These are phyloP conservation scores for Quambalaria eucalypti DNA, from an alignment of 1,284 basidiomycete species.

Conservation along the genomic window DNA sequence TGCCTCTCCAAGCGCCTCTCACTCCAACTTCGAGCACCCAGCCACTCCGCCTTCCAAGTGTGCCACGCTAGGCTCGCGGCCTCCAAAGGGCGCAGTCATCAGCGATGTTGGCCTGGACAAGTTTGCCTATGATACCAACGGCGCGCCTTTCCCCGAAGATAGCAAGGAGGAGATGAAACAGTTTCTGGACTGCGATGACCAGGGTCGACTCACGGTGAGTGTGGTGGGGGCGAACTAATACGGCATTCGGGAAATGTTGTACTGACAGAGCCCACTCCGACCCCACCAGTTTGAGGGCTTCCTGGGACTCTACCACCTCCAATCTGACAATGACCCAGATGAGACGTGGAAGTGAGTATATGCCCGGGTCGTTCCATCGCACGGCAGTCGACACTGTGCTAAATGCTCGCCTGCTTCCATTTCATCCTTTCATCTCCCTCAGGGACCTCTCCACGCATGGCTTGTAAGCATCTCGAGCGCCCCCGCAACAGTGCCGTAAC, in stretches of 20 bases:
- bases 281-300: slow-evolving; percentile 15
- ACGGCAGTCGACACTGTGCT: too few relatives aligned
- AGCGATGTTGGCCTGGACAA: slow-evolving; percentile 19
- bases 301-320: slow-evolving; percentile 27
- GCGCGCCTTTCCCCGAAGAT: slow-evolving; percentile 14
- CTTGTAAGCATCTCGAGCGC: neutral
- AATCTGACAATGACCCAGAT: slow-evolving; percentile 24
- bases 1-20: too few relatives aligned
- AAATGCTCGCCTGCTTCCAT: too few relatives aligned
- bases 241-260: neutral
- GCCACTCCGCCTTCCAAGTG: neutral
- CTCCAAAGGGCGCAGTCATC: neutral
- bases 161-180: slow-evolving; percentile 30
- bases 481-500: neutral
- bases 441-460: neutral
- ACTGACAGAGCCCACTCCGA: neutral
- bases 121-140: slow-evolving; percentile 24
- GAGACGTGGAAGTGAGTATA: slow-evolving; percentile 24
- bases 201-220: slow-evolving; percentile 18
- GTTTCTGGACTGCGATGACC: slow-evolving; percentile 24
- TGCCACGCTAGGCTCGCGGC: neutral
- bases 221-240: neutral
- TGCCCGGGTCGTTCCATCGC: neutral
- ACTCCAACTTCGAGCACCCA: too few relatives aligned
- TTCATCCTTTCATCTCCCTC: neutral